Conservation (phyloP, 108 stramenopile species). For the Cyclostephanos tholiformis region DNA sequence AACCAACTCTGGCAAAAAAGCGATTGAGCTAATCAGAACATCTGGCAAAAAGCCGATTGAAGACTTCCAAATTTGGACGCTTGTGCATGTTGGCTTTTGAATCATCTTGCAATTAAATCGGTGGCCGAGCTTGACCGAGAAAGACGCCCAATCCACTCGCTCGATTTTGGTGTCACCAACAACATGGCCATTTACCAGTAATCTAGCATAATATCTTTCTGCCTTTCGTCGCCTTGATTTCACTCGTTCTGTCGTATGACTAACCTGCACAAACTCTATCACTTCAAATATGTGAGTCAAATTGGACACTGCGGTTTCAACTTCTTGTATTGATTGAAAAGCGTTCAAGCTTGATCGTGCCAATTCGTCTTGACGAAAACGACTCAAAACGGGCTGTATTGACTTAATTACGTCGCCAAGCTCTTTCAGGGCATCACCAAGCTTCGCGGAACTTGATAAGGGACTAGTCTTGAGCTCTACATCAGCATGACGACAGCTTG, state of each 20-base stretch:
- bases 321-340: slow-evolving; percentile 9
- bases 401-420: slow-evolving; percentile 19
- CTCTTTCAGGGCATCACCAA: slow-evolving; percentile 6
- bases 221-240: slow-evolving; percentile 23
- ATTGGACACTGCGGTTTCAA: slow-evolving; percentile 11
- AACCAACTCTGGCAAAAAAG: slow-evolving; percentile 2
- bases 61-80: slow-evolving; percentile 38
- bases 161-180: slow-evolving; percentile 37
- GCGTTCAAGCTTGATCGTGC: neutral
- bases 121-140: slow-evolving; percentile 30
- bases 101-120: slow-evolving; percentile 40
- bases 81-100: slow-evolving; percentile 17
- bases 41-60: slow-evolving; percentile 21
- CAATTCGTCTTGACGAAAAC: neutral
- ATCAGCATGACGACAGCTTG: slow-evolving; percentile 10
- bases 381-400: neutral
- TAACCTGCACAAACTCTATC: neutral
- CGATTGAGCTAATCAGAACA: slow-evolving; percentile 10
- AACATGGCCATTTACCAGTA: slow-evolving; percentile 39
- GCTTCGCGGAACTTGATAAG: slow-evolving; percentile 1
- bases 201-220: slow-evolving; percentile 33
- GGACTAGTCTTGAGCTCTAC: slow-evolving; percentile 6
- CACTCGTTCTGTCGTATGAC: neutral
- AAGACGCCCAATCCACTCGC: slow-evolving; percentile 36
- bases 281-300: neutral